Percentiles rank a stretch among this genome's conserved stretches.
Conservation (phyloP, 345 rosid genomes). For the Eucalyptus grandis region DNA sequence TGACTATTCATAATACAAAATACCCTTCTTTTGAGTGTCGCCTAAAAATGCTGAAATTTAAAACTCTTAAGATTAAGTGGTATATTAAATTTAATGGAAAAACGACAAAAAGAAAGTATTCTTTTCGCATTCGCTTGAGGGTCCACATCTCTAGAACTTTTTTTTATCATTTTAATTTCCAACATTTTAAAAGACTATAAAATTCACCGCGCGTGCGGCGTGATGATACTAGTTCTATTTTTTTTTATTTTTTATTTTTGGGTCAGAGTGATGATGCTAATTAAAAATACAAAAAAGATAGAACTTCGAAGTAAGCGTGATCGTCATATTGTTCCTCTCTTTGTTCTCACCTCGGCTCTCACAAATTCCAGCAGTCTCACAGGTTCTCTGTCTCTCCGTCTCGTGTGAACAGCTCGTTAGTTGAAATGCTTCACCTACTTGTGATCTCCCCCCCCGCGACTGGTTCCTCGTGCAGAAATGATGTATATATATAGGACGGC, state of each 20-base stretch:
- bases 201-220: neutral
- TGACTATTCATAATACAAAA: neutral
- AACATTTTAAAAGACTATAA: neutral
- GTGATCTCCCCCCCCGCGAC: neutral
- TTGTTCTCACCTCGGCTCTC: neutral
- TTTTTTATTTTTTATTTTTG: no score
- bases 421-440: neutral
- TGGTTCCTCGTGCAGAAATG: neutral
- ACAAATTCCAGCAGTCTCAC: neutral
- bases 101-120: neutral
- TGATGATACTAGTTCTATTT: neutral
- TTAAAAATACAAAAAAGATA: neutral
- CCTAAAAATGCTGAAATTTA: neutral
- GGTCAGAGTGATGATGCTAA: neutral
- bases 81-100: neutral
- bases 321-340: neutral
- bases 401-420: neutral
- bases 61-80: no score
- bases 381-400: neutral
- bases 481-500: neutral
- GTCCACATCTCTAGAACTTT: neutral
- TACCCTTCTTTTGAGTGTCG: neutral
- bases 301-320: neutral
- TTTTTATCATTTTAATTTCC: neutral
- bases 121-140: neutral